Evolutionary conservation across 2,329 filamentous ascomycete genomes (phyloP), one percentile per base, ranked within the genome.

Genomic region (Alternaria longipes): DNA sequence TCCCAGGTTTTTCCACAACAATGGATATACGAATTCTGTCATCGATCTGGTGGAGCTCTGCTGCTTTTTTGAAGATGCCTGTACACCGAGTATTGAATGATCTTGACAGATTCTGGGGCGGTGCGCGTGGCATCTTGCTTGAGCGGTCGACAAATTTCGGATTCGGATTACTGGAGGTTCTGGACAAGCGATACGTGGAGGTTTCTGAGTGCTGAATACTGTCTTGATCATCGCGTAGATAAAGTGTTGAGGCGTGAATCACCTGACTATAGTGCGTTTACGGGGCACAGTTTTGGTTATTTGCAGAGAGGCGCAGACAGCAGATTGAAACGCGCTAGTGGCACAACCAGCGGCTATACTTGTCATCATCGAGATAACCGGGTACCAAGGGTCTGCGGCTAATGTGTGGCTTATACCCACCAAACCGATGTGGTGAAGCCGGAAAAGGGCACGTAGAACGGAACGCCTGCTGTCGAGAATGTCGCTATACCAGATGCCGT

Each of bases 21-120:
- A 52, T 41, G 8, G 20, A 52, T 8, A 52, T 52, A 5, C 20
- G 34, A 4, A 52, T 20, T 28, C 49, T 30, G 28, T 41, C 11
- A 18, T 52, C n/a, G n/a, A 52, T 52, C 9, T 40, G 12, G 38
- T 52, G 34, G 9, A 52, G 49, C 14, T 52, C 22, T 18, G 49
- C 49, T 26, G 20, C 49, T 20, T 52, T 52, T 8, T 28, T 24
- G n/a, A 40, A 52, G 4, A 52, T 40, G 16, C 49, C 34, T 26
- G 22, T 52, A 18, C 24, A 41, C 12, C 14, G 3, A 18, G 20
- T 41, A 16, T 52, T 52, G 22, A 52, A 52, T 9, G 14, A 41
- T 26, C 12, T 12, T 6, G 22, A 41, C 24, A 52, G 49, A 12
- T 52, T 52, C 22, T 52, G 20, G 34, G 28, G 46, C 34, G 28